Evolutionary conservation across 176 grass and related monocot genomes (phyloP).

Genomic region (Pharus latifolius): DNA sequence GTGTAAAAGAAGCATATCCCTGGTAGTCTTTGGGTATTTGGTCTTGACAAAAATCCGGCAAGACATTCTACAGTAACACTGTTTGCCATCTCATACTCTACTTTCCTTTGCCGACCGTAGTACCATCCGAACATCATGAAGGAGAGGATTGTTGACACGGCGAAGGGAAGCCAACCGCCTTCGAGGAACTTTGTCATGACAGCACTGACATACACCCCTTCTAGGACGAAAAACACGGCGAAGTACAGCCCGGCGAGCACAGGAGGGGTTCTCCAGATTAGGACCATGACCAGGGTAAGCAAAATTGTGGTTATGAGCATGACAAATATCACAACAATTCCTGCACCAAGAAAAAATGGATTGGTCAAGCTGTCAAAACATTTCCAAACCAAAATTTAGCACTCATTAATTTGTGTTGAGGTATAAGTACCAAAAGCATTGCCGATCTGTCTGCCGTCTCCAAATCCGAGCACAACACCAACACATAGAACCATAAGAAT

Average conservation of each 20-base stretch:
- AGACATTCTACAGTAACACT: slow-evolving; percentile 33
- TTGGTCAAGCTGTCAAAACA: neutral
- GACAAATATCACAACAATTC: slow-evolving; percentile 38
- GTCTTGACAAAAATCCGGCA: slow-evolving; percentile 9
- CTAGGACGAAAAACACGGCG: slow-evolving; percentile 18
- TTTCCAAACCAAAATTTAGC: too few species aligned
- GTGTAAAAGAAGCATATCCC: slow-evolving; percentile 45
- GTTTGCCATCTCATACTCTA: slow-evolving; percentile 28
- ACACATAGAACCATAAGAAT: slow-evolving; percentile 43
- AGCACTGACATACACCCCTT: slow-evolving; percentile 28
- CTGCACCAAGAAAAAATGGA: slow-evolving; percentile 3
- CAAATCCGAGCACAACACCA: slow-evolving; percentile 27
- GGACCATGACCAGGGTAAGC: slow-evolving; percentile 40
- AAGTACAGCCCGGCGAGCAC: slow-evolving; percentile 27
- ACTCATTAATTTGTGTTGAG: too few species aligned
- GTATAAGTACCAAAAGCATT: slow-evolving; percentile 36
- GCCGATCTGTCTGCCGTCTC: slow-evolving; percentile 34
- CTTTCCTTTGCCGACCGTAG: slow-evolving; percentile 32
- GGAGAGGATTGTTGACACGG: slow-evolving; percentile 14
- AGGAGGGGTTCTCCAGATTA: slow-evolving; percentile 29
- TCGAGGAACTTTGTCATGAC: slow-evolving; percentile 32
- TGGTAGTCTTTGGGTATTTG: slow-evolving; percentile 24
- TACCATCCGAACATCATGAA: slow-evolving; percentile 42
- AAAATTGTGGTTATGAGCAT: slow-evolving; percentile 46
- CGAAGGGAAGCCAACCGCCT: slow-evolving; percentile 43